Evolutionary conservation across 805 yeast genomes (phyloP).

Genomic region (Kodamaea laetipori): DNA sequence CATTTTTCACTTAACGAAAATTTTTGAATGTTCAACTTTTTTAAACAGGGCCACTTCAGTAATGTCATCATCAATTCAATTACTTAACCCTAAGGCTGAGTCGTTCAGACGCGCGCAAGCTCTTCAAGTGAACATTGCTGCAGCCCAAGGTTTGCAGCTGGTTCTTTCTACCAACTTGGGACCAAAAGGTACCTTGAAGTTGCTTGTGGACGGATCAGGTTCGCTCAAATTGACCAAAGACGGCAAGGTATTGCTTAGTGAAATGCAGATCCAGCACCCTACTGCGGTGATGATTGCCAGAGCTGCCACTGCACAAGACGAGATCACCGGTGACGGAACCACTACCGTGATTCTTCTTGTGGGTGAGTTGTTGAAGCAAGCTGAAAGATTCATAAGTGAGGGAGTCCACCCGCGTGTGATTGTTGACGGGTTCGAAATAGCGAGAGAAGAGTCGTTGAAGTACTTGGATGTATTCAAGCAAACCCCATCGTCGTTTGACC

Average conservation of each 20-base stretch:
- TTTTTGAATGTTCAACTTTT: background rate
- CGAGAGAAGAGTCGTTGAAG: constrained; percentile 72
- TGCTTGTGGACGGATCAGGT: constrained; percentile 97
- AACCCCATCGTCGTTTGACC: constrained; percentile 56
- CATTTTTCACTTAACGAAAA: constrained; percentile 1
- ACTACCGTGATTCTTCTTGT: constrained; percentile 93
- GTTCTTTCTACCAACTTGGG: constrained; percentile 92
- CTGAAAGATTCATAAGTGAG: constrained; percentile 86
- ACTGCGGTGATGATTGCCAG: constrained; percentile 67
- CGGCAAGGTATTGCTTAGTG: constrained; percentile 89
- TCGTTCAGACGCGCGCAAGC: constrained; percentile 96
- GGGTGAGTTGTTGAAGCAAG: constrained; percentile 92
- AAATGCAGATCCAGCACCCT: constrained; percentile 84
- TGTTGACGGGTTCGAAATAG: constrained; percentile 92
- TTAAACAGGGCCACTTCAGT: background rate
- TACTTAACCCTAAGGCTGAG: constrained; percentile 96
- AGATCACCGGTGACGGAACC: constrained; percentile 99
- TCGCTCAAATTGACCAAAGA: constrained; percentile 94
- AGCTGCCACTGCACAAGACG: constrained; percentile 98
- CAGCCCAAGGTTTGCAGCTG: constrained; percentile 95
- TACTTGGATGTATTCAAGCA: constrained; percentile 69
- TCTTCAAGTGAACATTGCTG: constrained; percentile 88
- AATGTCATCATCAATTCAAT: constrained; percentile 71
- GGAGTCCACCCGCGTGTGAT: constrained; percentile 95
- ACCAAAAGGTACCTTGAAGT: constrained; percentile 94